Conservation (phyloP, 164 flowering plant species). For the Vitis riparia region DNA sequence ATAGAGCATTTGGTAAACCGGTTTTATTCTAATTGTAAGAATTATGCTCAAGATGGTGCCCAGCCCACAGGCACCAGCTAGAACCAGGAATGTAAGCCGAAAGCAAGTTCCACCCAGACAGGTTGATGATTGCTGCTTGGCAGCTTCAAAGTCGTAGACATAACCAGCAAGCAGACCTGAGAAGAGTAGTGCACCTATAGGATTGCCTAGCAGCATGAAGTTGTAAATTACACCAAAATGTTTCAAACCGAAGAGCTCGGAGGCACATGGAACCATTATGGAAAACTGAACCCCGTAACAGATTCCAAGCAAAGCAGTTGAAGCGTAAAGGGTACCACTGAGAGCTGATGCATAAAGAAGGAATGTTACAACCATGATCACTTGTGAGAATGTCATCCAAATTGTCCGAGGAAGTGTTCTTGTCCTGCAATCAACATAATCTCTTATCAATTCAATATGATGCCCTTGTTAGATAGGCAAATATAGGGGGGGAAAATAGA, state of each 20-base stretch:
- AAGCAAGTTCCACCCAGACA: constrained; percentile 53
- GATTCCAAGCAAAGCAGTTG: constrained; percentile 32
- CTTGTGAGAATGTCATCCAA: constrained; percentile 36
- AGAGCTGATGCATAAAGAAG: constrained; percentile 33
- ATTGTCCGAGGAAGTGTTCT: constrained; percentile 38
- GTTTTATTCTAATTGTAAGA: constrained; percentile 33
- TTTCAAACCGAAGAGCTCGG: constrained; percentile 42
- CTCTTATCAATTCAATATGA: neutral
- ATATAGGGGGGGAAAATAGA: no score
- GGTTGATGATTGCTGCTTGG: constrained; percentile 42
- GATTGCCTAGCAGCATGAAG: constrained; percentile 58
- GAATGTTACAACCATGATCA: constrained; percentile 33
- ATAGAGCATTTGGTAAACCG: constrained; percentile 43
- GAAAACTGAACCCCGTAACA: constrained; percentile 36
- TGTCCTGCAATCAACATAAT: constrained; percentile 30
- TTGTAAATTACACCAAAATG: constrained; percentile 61
- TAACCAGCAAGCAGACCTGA: constrained; percentile 65
- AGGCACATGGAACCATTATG: constrained; percentile 36
- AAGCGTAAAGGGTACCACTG: constrained; percentile 25
- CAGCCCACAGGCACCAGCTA: constrained; percentile 39
- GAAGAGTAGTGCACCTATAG: constrained; percentile 68
- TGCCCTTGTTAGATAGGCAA: no score
- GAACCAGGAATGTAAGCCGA: constrained; percentile 48
- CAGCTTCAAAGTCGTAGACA: constrained; percentile 59
- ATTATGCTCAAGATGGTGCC: constrained; percentile 33